phyloP scores from a whole-genome alignment of 495 filamentous ascomycete species.

The Bacidia rubella region DNA sequence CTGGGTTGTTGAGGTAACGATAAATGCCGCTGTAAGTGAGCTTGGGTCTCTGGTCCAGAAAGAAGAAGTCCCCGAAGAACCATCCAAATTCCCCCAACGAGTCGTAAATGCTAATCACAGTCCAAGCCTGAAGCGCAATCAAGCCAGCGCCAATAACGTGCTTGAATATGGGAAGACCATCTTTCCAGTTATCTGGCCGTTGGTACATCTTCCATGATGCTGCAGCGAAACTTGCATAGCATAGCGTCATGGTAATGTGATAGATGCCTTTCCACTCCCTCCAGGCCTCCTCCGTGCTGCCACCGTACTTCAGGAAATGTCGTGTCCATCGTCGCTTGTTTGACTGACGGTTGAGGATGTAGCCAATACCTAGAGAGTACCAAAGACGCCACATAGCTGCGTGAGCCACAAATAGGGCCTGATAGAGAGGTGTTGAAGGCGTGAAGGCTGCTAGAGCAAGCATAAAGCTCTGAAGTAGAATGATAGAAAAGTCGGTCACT shows the following conservation, averaged over 20 bases:
- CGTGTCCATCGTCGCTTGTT: constrained; percentile 84
- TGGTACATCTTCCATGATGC: constrained; percentile 95
- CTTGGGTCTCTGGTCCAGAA: constrained; percentile 68
- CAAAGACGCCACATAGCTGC: constrained; percentile 77
- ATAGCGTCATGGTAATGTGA: constrained; percentile 79
- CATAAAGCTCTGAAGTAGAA: constrained; percentile 62
- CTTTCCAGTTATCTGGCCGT: constrained; percentile 68
- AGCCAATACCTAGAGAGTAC: constrained; percentile 81
- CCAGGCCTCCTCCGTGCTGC: constrained; percentile 83
- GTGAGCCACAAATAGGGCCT: constrained; percentile 65
- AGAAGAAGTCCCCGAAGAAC: constrained; percentile 99
- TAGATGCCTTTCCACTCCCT: constrained; percentile 96
- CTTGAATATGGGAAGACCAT: constrained; percentile 69
- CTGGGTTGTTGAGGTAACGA: constrained; percentile 93
- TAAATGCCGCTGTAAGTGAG: constrained; percentile 96
- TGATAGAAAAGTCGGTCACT: constrained; percentile 64
- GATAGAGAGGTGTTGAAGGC: constrained; percentile 59
- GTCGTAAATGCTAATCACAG: constrained; percentile 82
- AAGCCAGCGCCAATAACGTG: constrained; percentile 74
- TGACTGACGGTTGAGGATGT: constrained; percentile 73
- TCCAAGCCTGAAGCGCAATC: constrained; percentile 85
- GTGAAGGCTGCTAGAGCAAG: constrained; percentile 58
- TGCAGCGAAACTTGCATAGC: constrained; percentile 74
- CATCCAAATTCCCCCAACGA: constrained; percentile 96
- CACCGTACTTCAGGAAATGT: constrained; percentile 94